Evolutionary conservation across 106 monocot genomes (phyloP), one percentile per base, ranked within the genome.

Genomic region (Dendrobium officinale): DNA sequence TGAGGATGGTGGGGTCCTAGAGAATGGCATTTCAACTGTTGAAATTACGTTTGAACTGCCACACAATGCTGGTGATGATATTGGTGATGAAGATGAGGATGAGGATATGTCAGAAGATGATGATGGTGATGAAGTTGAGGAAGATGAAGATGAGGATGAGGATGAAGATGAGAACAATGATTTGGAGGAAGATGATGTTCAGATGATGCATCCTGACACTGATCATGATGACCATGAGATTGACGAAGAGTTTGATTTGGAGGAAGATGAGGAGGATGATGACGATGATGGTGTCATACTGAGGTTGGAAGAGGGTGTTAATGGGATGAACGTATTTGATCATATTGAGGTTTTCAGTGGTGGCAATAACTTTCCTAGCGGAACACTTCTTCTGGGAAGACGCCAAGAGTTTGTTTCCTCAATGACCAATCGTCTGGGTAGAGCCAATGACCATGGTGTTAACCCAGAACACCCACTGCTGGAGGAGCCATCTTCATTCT

Each of bases 181-280:
- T 81, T 86, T 95, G 78, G 95, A 93, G 81, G 99, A 92, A 82
- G 99, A 91, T 78, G 95, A 93, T 75, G 88, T 86, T 37, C 99
- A 85, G 73, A 87, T 99, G 88, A 90, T 91, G 48, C 99, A 99
- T 84, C 91, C 89, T 78, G 99, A 95, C 41, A 99, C 93, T 20
- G 99, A 99, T 81, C 99, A 91, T 73, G 93, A 99, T 81, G 99
- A 99, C 58, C 99, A 93, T 85, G 99, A 95, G 27, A 92, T 99
- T 89, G 99, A 99, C 70, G 92, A 92, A 61, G 99, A 95, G 55
- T 91, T 93, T 75, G 93, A 93, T 87, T 51, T 95, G 41, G 94
- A 92, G 83, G 96, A 93, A 83, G 96, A 93, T 82, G 93, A 90
- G 8, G 95, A 95, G 20, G 97, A 98, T 20, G 99, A 99, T 9